phyloP scores from a whole-genome alignment of 805 yeast genomes.

The Cyberlindnera xylosilytica region DNA sequence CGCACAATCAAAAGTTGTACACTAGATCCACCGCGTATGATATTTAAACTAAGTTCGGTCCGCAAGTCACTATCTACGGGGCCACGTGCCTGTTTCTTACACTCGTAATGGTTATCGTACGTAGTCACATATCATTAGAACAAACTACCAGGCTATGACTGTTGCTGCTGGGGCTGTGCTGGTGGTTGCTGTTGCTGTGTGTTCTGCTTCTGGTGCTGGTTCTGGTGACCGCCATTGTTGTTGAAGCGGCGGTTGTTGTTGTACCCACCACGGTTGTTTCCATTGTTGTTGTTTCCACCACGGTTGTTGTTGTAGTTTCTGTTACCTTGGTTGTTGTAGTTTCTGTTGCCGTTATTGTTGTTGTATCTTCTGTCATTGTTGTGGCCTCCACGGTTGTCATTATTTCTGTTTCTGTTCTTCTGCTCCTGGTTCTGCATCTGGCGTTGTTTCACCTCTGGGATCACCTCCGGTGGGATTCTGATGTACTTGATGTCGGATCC shows the following conservation, averaged over 20 bases:
- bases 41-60: no score
- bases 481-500: constrained; percentile 82
- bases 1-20: no score
- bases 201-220: constrained; percentile 11
- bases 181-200: constrained; percentile 8
- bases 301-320: constrained; percentile 11
- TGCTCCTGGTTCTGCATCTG: constrained; percentile 49
- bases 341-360: constrained; percentile 32
- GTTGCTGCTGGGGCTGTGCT: constrained; percentile 4
- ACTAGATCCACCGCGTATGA: no score
- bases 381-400: constrained; percentile 29
- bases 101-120: constrained; percentile 7
- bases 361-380: constrained; percentile 28
- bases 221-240: constrained; percentile 3
- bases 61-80: no score
- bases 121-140: neutral
- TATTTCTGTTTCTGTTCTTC: constrained; percentile 40
- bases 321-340: constrained; percentile 21
- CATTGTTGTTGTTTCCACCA: constrained; percentile 9
- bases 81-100: no score
- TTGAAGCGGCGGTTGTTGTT: constrained; percentile 10
- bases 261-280: constrained; percentile 6
- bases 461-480: constrained; percentile 71
- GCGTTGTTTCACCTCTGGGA: constrained; percentile 72
- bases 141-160: neutral